These are phyloP conservation scores for Podospora conica DNA, from an alignment of 495 filamentous ascomycete genomes.

Conservation along the genomic window DNA sequence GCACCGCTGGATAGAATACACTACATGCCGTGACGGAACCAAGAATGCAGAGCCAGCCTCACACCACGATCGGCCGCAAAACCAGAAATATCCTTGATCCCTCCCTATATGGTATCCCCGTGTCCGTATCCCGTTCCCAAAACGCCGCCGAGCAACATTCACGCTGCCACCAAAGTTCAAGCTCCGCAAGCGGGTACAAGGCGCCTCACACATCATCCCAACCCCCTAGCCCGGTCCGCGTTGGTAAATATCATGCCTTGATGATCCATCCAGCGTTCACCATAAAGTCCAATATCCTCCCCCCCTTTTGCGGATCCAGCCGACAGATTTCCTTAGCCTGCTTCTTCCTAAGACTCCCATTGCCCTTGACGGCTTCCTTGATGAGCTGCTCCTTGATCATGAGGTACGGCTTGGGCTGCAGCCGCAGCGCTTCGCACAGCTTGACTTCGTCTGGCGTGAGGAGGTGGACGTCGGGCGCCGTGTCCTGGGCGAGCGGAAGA, in stretches of 20 bases:
- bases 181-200: background rate
- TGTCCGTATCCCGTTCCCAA: background rate
- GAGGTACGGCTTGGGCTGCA: slow-evolving; percentile 89
- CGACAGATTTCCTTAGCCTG: slow-evolving; percentile 59
- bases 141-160: background rate
- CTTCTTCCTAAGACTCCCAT: slow-evolving; percentile 86
- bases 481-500: slow-evolving; percentile 66
- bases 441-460: slow-evolving; percentile 79
- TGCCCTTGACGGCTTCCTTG: slow-evolving; percentile 80
- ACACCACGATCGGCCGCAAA: background rate
- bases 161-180: background rate
- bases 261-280: slow-evolving; percentile 87
- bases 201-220: background rate
- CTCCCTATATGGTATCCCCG: background rate
- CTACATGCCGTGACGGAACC: background rate
- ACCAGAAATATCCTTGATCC: background rate
- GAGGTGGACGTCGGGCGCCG: slow-evolving; percentile 75
- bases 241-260: slow-evolving; percentile 45
- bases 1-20: background rate
- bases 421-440: slow-evolving; percentile 70
- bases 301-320: slow-evolving; percentile 48
- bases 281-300: slow-evolving; percentile 87
- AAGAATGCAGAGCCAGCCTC: background rate
- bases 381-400: slow-evolving; percentile 87
- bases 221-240: background rate